Percentiles rank a stretch among this genome's conserved stretches.
phyloP scores from a whole-genome alignment of 805 yeast genomes.

The Lachancea waltii region DNA sequence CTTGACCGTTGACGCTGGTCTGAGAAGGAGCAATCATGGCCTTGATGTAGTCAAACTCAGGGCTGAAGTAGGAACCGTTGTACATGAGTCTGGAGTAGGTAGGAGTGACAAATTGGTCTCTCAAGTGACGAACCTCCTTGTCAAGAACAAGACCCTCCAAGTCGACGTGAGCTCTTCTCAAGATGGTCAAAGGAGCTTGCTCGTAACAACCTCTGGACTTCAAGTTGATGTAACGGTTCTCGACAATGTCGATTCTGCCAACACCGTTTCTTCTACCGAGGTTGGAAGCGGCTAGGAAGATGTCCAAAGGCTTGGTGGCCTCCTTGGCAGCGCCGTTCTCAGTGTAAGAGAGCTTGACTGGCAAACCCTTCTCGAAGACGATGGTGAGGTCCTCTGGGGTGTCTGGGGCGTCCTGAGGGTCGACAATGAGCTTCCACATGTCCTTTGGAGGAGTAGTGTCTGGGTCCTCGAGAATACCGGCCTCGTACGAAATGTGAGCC shows the following conservation, averaged over 20 bases:
- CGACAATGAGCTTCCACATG: conserved; percentile 98
- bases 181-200: conserved; percentile 94
- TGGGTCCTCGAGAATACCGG: conserved; percentile 98
- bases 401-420: conserved; percentile 92
- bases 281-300: conserved; percentile 87
- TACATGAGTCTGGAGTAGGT: conserved; percentile 83
- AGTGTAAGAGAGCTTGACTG: conserved; percentile 66
- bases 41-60: conserved; percentile 96
- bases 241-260: conserved; percentile 98
- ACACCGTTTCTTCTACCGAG: conserved; percentile 99
- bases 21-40: conserved; percentile 93
- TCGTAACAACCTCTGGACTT: conserved; percentile 99
- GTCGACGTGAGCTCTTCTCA: conserved; percentile 92
- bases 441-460: conserved; percentile 98
- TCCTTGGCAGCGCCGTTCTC: conserved; percentile 49
- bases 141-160: conserved; percentile 95
- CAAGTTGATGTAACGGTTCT: conserved; percentile 97
- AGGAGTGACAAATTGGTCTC: conserved; percentile 94
- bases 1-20: conserved; percentile 91
- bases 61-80: conserved; percentile 97
- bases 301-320: conserved; percentile 83
- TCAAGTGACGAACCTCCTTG: conserved; percentile 94
- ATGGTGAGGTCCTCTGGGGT: conserved; percentile 84
- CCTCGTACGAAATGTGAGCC: conserved; percentile 99
- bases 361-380: conserved; percentile 79